Evolutionary conservation across 768 basidiomycete species (phyloP), one percentile per base, ranked within the genome.

Genomic region (Boletus bicolor): DNA sequence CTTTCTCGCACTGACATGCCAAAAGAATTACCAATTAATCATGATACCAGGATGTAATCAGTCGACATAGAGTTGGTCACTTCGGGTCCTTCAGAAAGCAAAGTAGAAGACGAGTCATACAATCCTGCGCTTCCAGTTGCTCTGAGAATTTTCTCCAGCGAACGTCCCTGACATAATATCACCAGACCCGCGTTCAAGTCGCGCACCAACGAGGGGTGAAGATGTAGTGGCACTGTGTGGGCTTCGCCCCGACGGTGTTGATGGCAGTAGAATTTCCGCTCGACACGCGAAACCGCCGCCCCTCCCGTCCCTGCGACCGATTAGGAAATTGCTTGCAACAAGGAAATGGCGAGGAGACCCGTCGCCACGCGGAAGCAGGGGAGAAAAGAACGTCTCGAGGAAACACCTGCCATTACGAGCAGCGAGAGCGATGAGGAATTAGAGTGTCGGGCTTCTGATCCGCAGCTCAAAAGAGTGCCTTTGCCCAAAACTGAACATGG

Each of bases 401-500:
- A 57, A 51, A 44, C 51, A 45, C 39, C 49, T 55, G 46, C 64
- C 57, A 51, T 54, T 55, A 56, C 49, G 26, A 60, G 59, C 38
- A 50, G 42, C 34, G 55, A 58, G 34, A 44, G 47, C 24, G 60
- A 56, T 36, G 62, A 57, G 38, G 68, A 59, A 58, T 24, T 47
- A 26, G 55, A 54, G 47, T 15, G 10, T 45, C 51, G 21, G n/a
- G 52, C 47, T 49, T 55, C 65, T 47, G 61, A 65, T 65, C 59
- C 53, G 49, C 62, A 53, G 48, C 51, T 55, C 4, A 72, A 68
- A 64, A 64, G 68, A 54, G 66, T 73, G 14, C 62, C 55, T 19
- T 56, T 75, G 38, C 74, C 74, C 24, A 74, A 65, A 61, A 70
- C 69, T 9, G 52, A 49, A 17, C 49, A 73, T 56, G 73, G 69